Evolutionary conservation across 2,329 filamentous ascomycete genomes (phyloP).

Genomic region (Nothopassalora personata): DNA sequence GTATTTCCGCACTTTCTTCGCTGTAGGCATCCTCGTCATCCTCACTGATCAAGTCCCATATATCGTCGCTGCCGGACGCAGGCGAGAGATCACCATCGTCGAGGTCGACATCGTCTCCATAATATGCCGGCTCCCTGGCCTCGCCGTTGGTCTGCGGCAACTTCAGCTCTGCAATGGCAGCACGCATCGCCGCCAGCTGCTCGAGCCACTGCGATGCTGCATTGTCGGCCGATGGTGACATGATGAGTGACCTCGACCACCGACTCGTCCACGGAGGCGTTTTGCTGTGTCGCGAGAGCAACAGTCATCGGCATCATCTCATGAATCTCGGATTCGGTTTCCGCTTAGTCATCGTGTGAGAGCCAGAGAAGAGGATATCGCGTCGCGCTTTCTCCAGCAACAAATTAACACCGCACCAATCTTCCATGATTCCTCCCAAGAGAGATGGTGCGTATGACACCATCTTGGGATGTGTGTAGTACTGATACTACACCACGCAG

Average conservation of each 20-base stretch:
- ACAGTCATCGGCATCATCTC: neutral
- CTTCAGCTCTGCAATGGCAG: slow-evolving; percentile 70
- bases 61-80: slow-evolving; percentile 66
- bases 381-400: neutral
- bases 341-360: neutral
- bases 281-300: neutral
- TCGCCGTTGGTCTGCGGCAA: slow-evolving; percentile 46
- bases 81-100: slow-evolving; percentile 61
- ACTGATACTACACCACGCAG: neutral
- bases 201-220: slow-evolving; percentile 60
- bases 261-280: neutral
- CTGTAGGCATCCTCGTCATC: slow-evolving; percentile 61
- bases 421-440: neutral
- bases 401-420: neutral
- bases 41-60: slow-evolving; percentile 89
- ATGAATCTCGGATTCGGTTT: neutral
- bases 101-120: slow-evolving; percentile 48
- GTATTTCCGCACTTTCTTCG: slow-evolving; percentile 55
- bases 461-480: neutral
- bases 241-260: neutral
- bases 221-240: slow-evolving; percentile 16
- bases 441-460: neutral
- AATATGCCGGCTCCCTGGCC: slow-evolving; percentile 31
- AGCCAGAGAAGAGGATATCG: neutral
- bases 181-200: slow-evolving; percentile 79